phyloP scores from a whole-genome alignment of 2,329 filamentous ascomycete genomes.

The Neoascochyta sp. region DNA sequence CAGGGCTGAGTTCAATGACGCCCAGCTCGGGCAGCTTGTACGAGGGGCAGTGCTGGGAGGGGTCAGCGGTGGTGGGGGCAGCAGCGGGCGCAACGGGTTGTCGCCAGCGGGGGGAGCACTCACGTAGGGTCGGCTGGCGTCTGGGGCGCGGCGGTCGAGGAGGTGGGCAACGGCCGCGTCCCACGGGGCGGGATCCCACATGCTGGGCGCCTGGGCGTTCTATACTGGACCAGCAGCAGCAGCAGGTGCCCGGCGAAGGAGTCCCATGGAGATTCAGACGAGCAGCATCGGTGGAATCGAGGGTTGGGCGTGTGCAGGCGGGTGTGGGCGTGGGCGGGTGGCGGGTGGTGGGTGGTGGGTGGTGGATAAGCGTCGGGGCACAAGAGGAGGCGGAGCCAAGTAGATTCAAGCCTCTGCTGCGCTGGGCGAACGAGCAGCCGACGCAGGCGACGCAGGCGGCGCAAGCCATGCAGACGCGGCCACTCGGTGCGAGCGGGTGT shows the following conservation, averaged over 20 bases:
- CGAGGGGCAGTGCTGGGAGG: conserved; percentile 55
- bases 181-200: conserved; percentile 27
- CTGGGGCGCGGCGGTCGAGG: conserved; percentile 23
- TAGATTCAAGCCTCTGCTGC: too few species aligned
- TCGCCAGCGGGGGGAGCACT: conserved; percentile 13
- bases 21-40: conserved; percentile 60
- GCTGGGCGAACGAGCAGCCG: conserved; percentile 1
- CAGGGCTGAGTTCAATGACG: conserved; percentile 51
- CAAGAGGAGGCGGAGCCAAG: conserved; percentile 1
- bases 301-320: neutral
- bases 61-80: conserved; percentile 19
- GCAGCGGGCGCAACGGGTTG: neutral
- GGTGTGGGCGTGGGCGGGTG: neutral
- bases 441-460: too few species aligned
- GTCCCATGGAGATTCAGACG: conserved; percentile 29
- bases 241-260: conserved; percentile 15
- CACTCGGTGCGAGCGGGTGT: too few species aligned
- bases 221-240: conserved; percentile 38
- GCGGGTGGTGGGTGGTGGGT: conserved; percentile 1
- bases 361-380: conserved; percentile 1
- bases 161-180: conserved; percentile 18
- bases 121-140: conserved; percentile 31
- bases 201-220: conserved; percentile 23
- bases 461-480: too few species aligned
- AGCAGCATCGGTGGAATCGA: conserved; percentile 13